These are phyloP conservation scores for Macrotyloma uniflorum DNA, from an alignment of 306 rosid species.

Conservation along the genomic window DNA sequence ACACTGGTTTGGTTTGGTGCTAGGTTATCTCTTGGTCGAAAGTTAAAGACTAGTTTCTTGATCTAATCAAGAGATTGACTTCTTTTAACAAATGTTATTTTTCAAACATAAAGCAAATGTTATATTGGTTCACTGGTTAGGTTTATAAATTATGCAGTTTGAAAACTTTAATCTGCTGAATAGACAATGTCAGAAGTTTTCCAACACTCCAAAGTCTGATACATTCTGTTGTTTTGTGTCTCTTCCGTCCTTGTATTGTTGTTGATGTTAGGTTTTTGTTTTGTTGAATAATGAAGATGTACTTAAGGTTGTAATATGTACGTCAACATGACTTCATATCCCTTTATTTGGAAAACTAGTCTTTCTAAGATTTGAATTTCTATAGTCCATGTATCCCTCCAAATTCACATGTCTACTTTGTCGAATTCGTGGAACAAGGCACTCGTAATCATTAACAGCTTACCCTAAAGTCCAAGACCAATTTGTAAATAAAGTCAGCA, in stretches of 20 bases:
- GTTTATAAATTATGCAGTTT: neutral
- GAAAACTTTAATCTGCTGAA: neutral
- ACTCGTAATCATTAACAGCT: neutral
- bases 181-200: neutral
- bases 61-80: neutral
- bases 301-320: neutral
- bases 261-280: conserved; percentile 25
- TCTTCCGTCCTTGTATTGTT: conserved; percentile 18
- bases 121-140: neutral
- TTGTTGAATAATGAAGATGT: neutral
- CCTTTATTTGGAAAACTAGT: neutral
- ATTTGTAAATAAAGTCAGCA: conserved; percentile 20
- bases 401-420: neutral
- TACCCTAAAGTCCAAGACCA: neutral
- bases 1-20: neutral
- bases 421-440: neutral
- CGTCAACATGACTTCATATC: conserved; percentile 18
- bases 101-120: too few relatives aligned
- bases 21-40: neutral
- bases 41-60: neutral
- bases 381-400: neutral
- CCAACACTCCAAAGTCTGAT: neutral
- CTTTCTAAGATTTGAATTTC: neutral
- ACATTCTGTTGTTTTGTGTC: conserved; percentile 2
- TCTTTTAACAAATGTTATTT: too few relatives aligned